Evolutionary conservation across 2,329 filamentous ascomycete species (phyloP).

Genomic region (Aspergillus sp.): DNA sequence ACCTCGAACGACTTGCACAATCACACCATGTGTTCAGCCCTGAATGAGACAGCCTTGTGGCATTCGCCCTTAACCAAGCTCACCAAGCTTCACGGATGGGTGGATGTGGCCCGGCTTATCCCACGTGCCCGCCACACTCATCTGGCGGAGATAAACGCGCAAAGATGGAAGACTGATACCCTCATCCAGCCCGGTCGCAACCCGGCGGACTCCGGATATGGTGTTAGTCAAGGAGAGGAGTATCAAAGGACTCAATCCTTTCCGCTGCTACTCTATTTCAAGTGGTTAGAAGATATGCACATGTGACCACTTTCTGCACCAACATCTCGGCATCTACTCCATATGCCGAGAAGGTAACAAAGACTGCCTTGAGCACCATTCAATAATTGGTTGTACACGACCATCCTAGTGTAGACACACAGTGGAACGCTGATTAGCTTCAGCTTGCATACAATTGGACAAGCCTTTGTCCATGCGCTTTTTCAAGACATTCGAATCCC

Average conservation of each 20-base stretch:
- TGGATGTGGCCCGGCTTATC: not conserved
- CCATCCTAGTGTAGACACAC: not conserved
- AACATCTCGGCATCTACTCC: no score
- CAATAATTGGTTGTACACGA: no score
- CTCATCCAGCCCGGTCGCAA: not conserved
- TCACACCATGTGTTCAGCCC: no score
- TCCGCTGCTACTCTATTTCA: not conserved
- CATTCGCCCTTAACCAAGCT: not conserved
- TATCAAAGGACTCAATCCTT: not conserved
- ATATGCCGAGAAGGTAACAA: no score
- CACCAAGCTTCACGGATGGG: not conserved
- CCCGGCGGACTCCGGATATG: not conserved
- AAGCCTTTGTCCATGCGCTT: not conserved
- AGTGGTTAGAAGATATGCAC: not conserved
- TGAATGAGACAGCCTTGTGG: no score
- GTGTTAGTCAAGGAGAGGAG: not conserved
- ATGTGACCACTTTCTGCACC: not conserved
- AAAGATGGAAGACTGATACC: not conserved
- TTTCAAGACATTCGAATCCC: not conserved
- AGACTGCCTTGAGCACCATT: no score
- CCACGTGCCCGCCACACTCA: not conserved
- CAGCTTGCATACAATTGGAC: not conserved
- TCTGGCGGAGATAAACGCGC: not conserved
- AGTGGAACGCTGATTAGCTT: not conserved
- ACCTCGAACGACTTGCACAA: not conserved